Conservation (phyloP, 208 protist genomes). For the Herpetomonas tarakana region DNA sequence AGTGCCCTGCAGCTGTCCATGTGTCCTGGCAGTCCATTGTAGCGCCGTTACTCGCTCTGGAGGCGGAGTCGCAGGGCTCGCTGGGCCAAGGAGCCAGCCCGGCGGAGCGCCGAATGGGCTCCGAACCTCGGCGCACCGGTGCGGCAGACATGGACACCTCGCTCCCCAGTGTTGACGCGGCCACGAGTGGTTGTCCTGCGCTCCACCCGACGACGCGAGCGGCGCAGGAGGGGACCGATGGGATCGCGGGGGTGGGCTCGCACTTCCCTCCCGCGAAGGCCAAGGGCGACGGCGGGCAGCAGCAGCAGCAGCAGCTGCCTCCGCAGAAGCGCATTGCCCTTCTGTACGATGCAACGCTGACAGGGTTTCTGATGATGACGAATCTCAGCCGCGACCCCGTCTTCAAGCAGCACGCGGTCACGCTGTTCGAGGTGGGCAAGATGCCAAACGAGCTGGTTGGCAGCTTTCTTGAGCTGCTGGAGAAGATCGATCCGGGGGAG, state of each 20-base stretch:
- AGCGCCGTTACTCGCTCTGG: conserved; percentile 1
- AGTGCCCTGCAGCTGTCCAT: conserved; percentile 33
- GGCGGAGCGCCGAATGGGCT: background rate
- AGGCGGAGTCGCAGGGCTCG: background rate
- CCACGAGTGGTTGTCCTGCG: too few relatives aligned
- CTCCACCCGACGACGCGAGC: background rate
- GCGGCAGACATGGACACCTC: background rate
- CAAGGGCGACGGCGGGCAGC: background rate
- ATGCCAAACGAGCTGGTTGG: conserved; percentile 75
- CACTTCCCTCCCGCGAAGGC: background rate
- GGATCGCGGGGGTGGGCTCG: too few relatives aligned
- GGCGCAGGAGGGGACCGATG: background rate
- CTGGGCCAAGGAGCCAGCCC: too few relatives aligned
- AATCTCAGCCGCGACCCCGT: conserved; percentile 87
- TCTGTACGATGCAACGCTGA: conserved; percentile 95
- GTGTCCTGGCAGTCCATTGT: conserved; percentile 44
- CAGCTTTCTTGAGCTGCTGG: conserved; percentile 70
- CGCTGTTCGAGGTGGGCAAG: conserved; percentile 90
- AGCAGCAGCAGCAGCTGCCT: conserved; percentile 20
- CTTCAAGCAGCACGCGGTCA: conserved; percentile 90
- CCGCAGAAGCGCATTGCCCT: conserved; percentile 89
- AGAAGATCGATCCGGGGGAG: conserved; percentile 39
- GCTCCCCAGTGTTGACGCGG: background rate
- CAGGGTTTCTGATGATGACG: conserved; percentile 98
- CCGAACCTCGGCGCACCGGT: background rate